phyloP scores from a whole-genome alignment of 1,284 basidiomycete genomes.

The Schizophyllum commune region DNA sequence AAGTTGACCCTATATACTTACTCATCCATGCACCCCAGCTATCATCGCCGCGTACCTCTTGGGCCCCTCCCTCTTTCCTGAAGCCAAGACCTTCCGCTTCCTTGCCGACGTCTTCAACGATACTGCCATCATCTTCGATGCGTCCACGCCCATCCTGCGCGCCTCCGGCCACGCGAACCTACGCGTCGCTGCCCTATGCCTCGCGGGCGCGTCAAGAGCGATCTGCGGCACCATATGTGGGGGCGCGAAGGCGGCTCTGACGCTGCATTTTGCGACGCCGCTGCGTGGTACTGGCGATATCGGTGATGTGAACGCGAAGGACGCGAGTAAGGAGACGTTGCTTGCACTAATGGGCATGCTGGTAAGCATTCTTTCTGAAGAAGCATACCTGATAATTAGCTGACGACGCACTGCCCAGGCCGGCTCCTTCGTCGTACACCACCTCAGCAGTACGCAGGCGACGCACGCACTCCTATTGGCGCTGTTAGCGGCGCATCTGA shows the following conservation, averaged over 20 bases:
- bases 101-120: conserved; percentile 66
- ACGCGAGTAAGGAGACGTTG: conserved; percentile 63
- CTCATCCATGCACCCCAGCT: conserved; percentile 29
- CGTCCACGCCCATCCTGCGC: conserved; percentile 45
- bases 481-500: conserved; percentile 46
- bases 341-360: conserved; percentile 59
- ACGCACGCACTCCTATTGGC: conserved; percentile 46
- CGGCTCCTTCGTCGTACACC: conserved; percentile 49
- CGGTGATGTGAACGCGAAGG: conserved; percentile 65
- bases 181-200: conserved; percentile 42
- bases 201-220: conserved; percentile 48
- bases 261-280: conserved; percentile 55
- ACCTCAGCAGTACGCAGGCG: conserved; percentile 36
- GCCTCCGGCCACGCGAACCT: conserved; percentile 15
- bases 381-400: neutral
- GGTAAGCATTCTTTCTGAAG: conserved; percentile 23
- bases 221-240: conserved; percentile 55
- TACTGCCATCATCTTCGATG: conserved; percentile 47
- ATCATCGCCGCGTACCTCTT: conserved; percentile 54
- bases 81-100: conserved; percentile 64
- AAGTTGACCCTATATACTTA: neutral
- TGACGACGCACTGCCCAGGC: too few species aligned
- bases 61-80: conserved; percentile 57
- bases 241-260: conserved; percentile 63
- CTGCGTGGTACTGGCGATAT: conserved; percentile 44